Base-by-base conservation (phyloP, 2,329 filamentous ascomycete genomes). In the Aureobasidium sp. region DNA sequence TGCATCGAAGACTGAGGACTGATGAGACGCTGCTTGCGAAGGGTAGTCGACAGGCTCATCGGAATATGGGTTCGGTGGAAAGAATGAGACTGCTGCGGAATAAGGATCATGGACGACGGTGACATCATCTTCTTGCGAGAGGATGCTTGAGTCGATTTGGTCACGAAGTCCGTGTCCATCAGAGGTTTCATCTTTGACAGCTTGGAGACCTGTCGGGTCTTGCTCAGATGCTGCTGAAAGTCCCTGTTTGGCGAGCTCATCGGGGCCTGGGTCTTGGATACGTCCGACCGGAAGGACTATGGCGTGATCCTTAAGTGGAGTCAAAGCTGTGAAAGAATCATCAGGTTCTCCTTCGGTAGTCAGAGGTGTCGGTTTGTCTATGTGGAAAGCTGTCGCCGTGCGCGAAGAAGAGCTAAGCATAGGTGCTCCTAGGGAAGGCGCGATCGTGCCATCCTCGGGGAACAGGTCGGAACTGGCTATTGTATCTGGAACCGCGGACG, bases 31-130 rank as follows among this genome's bases (percentile, higher is more conserved):
- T 20, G 25, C 3, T 3, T 42, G 6, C 25, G 31, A 9, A 12
- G 17, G 14, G 15, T 8, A 37, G 0, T 47, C 31, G 5, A 1
- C 6, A 5, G 31, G 39, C 9, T 4, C 12, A 12, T 44, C 5
- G 2, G 42, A 27, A 14, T 58, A 58, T 20, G 55, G 42, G 15
- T 58, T 58, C 1, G 55, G 55, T 29, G 55, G 55, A 9, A 58
- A 58, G 15, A 58, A 58, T 3, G 55, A 58, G 8, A 25, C 20
- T 17, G 55, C 29, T 11, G 52, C 52, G 5, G 20, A 36, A 27
- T 29, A 58, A 3, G 55, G 55, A 29, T 58, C 31, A 34, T 58
- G 55, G 5, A 58, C 14, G n/a, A 58, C 55, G 27, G 55, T 47
- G 14, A 7, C n/a, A 25, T 58, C 55, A 20, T 45, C 29, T n/a